These are phyloP conservation scores for Wilcoxina mikolae DNA, from an alignment of 495 filamentous ascomycete species.

Conservation along the genomic window DNA sequence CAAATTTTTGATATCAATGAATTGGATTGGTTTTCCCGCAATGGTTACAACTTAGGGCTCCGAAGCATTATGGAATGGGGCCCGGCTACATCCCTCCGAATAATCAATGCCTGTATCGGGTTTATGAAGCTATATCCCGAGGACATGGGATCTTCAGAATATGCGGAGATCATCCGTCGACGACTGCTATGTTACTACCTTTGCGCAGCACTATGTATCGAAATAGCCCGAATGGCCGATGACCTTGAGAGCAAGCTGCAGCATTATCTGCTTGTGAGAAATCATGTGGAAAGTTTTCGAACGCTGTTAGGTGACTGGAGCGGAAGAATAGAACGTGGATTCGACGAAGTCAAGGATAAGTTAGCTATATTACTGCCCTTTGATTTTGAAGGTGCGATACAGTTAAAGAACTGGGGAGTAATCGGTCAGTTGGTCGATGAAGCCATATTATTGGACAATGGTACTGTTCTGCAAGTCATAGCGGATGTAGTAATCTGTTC, in stretches of 20 bases:
- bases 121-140: constrained; percentile 48
- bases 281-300: constrained; percentile 43
- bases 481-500: constrained; percentile 47
- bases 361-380: constrained; percentile 50
- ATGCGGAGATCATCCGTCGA: constrained; percentile 41
- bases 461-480: constrained; percentile 25
- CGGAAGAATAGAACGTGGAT: constrained; percentile 20
- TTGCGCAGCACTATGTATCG: constrained; percentile 41
- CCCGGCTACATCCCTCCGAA: constrained; percentile 37
- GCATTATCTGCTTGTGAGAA: constrained; percentile 44
- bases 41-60: constrained; percentile 59
- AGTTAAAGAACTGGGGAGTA: constrained; percentile 51
- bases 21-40: constrained; percentile 68
- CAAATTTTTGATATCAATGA: constrained; percentile 44
- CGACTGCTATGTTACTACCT: constrained; percentile 57
- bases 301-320: constrained; percentile 14
- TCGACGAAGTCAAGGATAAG: constrained; percentile 43
- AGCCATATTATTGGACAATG: constrained; percentile 28
- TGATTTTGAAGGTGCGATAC: constrained; percentile 59
- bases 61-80: constrained; percentile 43
- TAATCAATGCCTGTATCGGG: constrained; percentile 45
- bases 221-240: constrained; percentile 51
- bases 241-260: constrained; percentile 43
- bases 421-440: constrained; percentile 47
- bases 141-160: constrained; percentile 31